These are phyloP conservation scores for Hypoxylon sp. DNA, from an alignment of 2,329 filamentous ascomycete species.

Conservation along the genomic window DNA sequence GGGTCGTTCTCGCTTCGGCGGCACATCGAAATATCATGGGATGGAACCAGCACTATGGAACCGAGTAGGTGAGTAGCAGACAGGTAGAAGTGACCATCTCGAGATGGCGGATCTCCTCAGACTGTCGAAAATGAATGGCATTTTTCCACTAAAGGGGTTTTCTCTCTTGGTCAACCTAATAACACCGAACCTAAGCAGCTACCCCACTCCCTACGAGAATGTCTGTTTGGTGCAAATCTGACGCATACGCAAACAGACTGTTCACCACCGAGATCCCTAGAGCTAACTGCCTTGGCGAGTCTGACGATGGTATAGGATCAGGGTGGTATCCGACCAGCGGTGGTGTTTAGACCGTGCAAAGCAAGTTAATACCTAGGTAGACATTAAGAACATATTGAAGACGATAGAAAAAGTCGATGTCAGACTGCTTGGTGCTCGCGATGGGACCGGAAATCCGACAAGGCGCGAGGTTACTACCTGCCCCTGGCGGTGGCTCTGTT, in stretches of 20 bases:
- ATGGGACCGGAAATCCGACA: not conserved
- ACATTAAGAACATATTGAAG: conserved; percentile 5
- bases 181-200: conserved; percentile 4
- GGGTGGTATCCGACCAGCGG: not conserved
- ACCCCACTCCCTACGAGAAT: conserved; percentile 32
- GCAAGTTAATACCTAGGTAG: not conserved
- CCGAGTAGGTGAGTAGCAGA: not conserved
- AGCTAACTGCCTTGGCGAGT: not conserved
- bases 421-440: not conserved
- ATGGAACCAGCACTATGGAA: not conserved
- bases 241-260: conserved; percentile 21
- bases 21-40: not conserved
- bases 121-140: not conserved
- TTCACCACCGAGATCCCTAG: conserved; percentile 5
- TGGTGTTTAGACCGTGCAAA: not conserved
- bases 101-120: not conserved
- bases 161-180: not conserved
- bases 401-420: not conserved
- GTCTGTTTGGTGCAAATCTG: conserved; percentile 30
- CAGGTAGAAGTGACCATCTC: not conserved
- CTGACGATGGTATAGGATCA: not conserved
- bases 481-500: conserved; percentile 34
- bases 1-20: not conserved
- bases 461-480: conserved; percentile 16
- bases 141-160: not conserved